A percentile compares a stretch with the other conserved stretches of the same genome.
Conservation (phyloP, 768 basidiomycete species). For the Kwoniella sp. region DNA sequence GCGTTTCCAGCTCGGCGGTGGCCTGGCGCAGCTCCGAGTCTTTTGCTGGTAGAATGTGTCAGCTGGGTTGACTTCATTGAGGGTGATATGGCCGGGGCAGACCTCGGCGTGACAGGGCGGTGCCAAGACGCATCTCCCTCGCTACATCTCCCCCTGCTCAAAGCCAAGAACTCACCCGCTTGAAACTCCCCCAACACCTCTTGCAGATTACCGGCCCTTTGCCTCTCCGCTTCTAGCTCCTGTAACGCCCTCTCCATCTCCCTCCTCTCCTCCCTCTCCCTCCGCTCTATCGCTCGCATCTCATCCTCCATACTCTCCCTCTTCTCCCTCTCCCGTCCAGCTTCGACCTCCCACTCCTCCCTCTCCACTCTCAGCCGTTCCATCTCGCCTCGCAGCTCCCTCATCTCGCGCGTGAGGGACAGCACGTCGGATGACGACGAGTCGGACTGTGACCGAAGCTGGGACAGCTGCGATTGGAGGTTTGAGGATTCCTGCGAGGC, state of each 20-base stretch:
- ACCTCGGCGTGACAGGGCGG: too few relatives aligned
- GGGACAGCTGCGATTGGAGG: constrained; percentile 61
- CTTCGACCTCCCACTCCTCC: constrained; percentile 64
- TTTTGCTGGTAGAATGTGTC: constrained; percentile 59
- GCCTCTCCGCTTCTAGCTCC: constrained; percentile 55
- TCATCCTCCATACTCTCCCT: constrained; percentile 67
- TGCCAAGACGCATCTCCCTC: too few relatives aligned
- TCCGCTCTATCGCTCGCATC: constrained; percentile 59
- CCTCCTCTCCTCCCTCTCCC: constrained; percentile 61
- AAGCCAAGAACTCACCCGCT: constrained; percentile 59
- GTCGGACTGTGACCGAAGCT: constrained; percentile 49
- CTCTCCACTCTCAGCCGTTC: constrained; percentile 80
- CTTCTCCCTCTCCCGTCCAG: constrained; percentile 63
- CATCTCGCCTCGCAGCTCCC: constrained; percentile 77
- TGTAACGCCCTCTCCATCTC: constrained; percentile 60
- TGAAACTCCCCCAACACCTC: constrained; percentile 95
- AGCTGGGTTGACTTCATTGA: too few relatives aligned
- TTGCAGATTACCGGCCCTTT: constrained; percentile 77
- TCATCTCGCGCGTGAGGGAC: constrained; percentile 60
- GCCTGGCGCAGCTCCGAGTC: constrained; percentile 84
- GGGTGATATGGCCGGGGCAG: too few relatives aligned
- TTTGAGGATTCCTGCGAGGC: constrained; percentile 73
- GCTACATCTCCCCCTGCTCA: too few relatives aligned
- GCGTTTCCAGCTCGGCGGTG: constrained; percentile 73
- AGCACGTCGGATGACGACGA: constrained; percentile 42